Percentiles rank a stretch among this genome's conserved stretches.
Evolutionary conservation across 257 asterid species (phyloP).

Genomic region (Plectranthus barbatus): DNA sequence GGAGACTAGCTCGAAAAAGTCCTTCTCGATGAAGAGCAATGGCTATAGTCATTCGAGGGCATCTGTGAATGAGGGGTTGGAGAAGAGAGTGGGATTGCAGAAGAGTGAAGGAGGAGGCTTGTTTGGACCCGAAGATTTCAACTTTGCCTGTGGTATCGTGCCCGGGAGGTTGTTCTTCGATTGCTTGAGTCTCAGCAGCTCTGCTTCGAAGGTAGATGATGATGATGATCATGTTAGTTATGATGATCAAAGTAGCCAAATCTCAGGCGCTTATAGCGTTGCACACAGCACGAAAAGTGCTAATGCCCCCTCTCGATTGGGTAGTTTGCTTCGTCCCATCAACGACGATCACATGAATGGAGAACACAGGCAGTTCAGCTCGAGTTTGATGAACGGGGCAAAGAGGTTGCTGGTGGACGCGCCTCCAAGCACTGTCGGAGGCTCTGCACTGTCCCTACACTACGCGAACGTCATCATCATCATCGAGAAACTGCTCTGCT

Average conservation of each 20-base stretch:
- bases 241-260: conserved; percentile 53
- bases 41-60: conserved; percentile 21
- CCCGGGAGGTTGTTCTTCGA: conserved; percentile 73
- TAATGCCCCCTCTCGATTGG: conserved; percentile 11
- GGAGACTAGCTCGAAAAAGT: conserved; percentile 14
- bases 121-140: conserved; percentile 58
- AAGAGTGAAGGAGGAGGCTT: conserved; percentile 40
- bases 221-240: conserved; percentile 25
- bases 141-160: conserved; percentile 66
- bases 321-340: conserved; percentile 23
- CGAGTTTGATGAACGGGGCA: not conserved
- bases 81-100: conserved; percentile 23
- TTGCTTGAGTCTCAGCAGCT: conserved; percentile 59
- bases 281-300: conserved; percentile 35
- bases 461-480: conserved; percentile 81
- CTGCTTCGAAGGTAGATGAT: conserved; percentile 47
- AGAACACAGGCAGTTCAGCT: conserved; percentile 15
- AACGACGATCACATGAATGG: conserved; percentile 19
- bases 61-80: conserved; percentile 18
- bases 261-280: conserved; percentile 44
- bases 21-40: conserved; percentile 22
- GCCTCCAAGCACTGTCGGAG: conserved; percentile 69
- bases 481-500: conserved; percentile 63
- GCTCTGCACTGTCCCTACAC: conserved; percentile 79
- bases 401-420: conserved; percentile 40